Base-by-base conservation (phyloP, 495 filamentous ascomycete species). In the Jackrogersella multiformis region DNA sequence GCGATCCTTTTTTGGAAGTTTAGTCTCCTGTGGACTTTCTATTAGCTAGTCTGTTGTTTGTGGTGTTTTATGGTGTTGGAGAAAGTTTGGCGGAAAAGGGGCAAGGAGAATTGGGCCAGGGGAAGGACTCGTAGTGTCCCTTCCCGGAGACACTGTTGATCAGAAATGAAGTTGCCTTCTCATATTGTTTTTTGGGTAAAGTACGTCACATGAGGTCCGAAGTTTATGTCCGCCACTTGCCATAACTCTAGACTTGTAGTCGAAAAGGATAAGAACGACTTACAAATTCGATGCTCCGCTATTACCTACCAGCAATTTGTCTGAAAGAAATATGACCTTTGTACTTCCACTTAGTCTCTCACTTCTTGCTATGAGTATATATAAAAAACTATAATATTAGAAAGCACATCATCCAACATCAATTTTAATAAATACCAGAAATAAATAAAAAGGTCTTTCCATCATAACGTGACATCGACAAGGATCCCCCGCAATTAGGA, bases 381-480 rank as follows among this genome's bases (percentile, higher is more conserved):
- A 46, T 46, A 39, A 13, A 6, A 26, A 1, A 26, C 23, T 30
- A 42, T 48, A 20, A 52, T 13, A 38, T 38, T 38, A 53, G 36
- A 20, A n/a, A 53, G 13, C 20, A 34, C 20, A 52, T 16, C 36
- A 52, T 52, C 28, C 48, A 35, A 52, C 15, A 5, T 52, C 6
- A 23, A 52, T 44, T 52, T 34, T 15, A 44, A 13, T 44, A 2
- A 32, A 48, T 51, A 44, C 26, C 35, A 1, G 24, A 48, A 36
- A 44, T 24, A 48, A 24, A 35, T 9, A 10, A 8, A 13, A 24
- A 44, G 41, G 45, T 53, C 66, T 64, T 30, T 56, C 66, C 61
- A 61, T 61, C 51, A 60, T 61, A 69, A 69, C 66, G 66, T 69
- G 66, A 69, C 66, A 61, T 69, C 16, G 61, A 65, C 66, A 49